phyloP scores from a whole-genome alignment of 2,329 filamentous ascomycete genomes.

The Hymenotorrendiella dingleyae region DNA sequence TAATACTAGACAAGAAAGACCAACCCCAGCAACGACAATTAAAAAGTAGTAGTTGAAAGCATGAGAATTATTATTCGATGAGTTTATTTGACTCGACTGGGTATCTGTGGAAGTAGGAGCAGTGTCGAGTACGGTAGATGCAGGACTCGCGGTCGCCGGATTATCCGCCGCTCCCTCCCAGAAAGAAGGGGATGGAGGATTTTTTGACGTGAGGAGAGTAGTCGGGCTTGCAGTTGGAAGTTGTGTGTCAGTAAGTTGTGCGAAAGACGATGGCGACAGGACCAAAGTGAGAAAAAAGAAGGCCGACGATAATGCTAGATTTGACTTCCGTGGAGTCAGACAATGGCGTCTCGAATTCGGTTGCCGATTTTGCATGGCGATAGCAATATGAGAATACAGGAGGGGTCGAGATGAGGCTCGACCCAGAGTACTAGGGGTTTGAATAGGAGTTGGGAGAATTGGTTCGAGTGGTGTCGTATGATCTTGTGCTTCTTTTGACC shows the following conservation, averaged over 20 bases:
- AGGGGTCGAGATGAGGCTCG: no score
- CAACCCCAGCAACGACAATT: conserved; percentile 40
- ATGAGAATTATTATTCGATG: conserved; percentile 24
- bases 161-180: no score
- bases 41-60: conserved; percentile 52
- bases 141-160: no score
- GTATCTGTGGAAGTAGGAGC: conserved; percentile 7
- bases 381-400: no score
- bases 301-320: conserved; percentile 16
- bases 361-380: conserved; percentile 9
- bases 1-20: conserved; percentile 37
- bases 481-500: no score
- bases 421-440: no score
- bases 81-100: conserved; percentile 23
- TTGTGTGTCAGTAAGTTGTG: conserved; percentile 18
- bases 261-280: conserved; percentile 19
- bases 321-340: conserved; percentile 15
- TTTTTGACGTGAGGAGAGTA: conserved; percentile 8
- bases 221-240: conserved; percentile 3
- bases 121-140: conserved; percentile 2
- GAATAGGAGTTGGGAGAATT: no score
- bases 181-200: conserved; percentile 7
- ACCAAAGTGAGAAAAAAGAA: conserved; percentile 22
- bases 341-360: conserved; percentile 11
- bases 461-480: no score